A percentile compares a stretch with the other conserved stretches of the same genome.
Evolutionary conservation across 2,329 filamentous ascomycete species (phyloP).

Genomic region (Lasiodiplodia citricola): DNA sequence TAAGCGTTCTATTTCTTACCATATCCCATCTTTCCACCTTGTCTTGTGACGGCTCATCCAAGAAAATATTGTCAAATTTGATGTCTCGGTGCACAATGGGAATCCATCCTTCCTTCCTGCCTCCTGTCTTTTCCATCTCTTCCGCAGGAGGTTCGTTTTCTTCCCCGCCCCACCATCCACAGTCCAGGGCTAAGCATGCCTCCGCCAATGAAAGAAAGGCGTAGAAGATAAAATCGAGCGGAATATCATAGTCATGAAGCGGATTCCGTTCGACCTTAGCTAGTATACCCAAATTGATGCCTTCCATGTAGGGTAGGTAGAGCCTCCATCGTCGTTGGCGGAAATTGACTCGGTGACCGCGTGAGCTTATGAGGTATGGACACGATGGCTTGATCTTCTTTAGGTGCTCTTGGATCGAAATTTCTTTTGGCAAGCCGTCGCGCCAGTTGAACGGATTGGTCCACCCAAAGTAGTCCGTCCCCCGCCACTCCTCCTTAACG

Average conservation of each 20-base stretch:
- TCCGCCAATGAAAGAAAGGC: background rate
- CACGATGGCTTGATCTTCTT: constrained; percentile 3
- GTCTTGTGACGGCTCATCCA: background rate
- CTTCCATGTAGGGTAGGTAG: background rate
- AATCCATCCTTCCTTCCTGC: constrained; percentile 7
- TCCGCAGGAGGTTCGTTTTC: background rate
- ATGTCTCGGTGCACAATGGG: constrained; percentile 11
- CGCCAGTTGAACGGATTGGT: background rate
- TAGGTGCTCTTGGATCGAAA: background rate
- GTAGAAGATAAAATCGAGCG: background rate
- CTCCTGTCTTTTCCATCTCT: background rate
- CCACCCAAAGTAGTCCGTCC: background rate
- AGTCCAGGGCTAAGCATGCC: constrained; percentile 6
- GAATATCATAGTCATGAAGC: too few relatives aligned
- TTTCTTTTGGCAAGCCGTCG: background rate
- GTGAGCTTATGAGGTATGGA: background rate
- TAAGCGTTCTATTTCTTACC: background rate
- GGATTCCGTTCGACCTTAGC: background rate
- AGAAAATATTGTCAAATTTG: background rate
- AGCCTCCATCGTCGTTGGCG: background rate
- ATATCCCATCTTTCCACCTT: background rate
- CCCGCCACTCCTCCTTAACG: background rate
- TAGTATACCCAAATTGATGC: background rate
- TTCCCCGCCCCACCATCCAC: constrained; percentile 9
- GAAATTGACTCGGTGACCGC: constrained; percentile 1